Evolutionary conservation across 1,284 basidiomycete genomes (phyloP), one percentile per base, ranked within the genome.

Genomic region (Trichosporon inkin): DNA sequence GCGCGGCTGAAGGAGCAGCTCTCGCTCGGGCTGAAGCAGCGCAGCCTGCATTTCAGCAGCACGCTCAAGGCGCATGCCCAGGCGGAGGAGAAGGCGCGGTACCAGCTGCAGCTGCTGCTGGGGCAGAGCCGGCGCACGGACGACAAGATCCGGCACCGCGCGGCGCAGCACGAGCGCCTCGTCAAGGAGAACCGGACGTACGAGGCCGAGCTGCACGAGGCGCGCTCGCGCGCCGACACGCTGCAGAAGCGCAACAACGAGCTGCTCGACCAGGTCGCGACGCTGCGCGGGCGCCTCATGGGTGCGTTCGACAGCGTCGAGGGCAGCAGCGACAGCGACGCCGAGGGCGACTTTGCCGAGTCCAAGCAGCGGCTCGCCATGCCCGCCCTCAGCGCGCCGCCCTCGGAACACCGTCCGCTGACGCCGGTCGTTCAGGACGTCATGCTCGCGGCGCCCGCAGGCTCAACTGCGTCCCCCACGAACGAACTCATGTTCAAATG

Each of bases 121-220:
- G 69, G 71, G 24, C 76, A 78, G 62, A 57, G 66, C 28, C 63
- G 75, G 10, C 41, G 61, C 19, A 78, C 76, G 2, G 75, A 71
- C 56, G 76, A 78, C 58, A 51, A 19, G 6, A 53, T 76, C 8
- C 68, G 76, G 10, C 36, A 59, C 22, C 70, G 69, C 36, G 72
- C 73, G 2, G 62, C 62, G 0, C 44, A 51, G 32, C 69, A 71
- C 55, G 56, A 53, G 8, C 41, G 58, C 24, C 53, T 68, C 17
- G 47, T 56, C 20, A 41, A 41, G 37, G 64, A 68, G 52, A 63
- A 67, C 32, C 66, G 67, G 13, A 59, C 60, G 22, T 56, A 68
- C 11, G 64, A 63, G 16, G 28, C 52, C 3, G 60, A 61, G 55
- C 44, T 62, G 13, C 60, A 64, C 55, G 53, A 65, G 28, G 54